Evolutionary conservation across 441 rosid genomes (phyloP).

Genomic region (Arabidopsis lyrata): DNA sequence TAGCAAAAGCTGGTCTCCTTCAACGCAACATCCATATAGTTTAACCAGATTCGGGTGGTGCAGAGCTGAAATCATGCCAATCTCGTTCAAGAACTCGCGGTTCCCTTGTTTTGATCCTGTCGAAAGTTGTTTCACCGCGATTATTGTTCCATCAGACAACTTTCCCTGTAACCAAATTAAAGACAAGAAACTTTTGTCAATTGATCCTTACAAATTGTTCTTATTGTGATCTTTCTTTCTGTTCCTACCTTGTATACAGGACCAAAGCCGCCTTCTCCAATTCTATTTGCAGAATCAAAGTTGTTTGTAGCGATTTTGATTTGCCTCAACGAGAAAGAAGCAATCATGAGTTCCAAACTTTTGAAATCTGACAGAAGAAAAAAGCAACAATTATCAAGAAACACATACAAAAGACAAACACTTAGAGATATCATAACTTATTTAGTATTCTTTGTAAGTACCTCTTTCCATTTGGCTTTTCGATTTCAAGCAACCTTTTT

Average conservation of each 20-base stretch:
- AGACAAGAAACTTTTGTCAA: neutral
- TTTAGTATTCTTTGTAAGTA: slow-evolving; percentile 11
- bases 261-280: slow-evolving; percentile 94
- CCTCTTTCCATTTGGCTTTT: slow-evolving; percentile 43
- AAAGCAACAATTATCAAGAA: neutral
- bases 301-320: slow-evolving; percentile 73
- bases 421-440: neutral
- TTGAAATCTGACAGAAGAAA: slow-evolving; percentile 50
- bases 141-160: slow-evolving; percentile 59
- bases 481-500: slow-evolving; percentile 33
- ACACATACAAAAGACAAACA: neutral
- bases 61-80: slow-evolving; percentile 77
- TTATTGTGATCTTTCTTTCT: slow-evolving; percentile 1
- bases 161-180: slow-evolving; percentile 48
- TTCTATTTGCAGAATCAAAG: slow-evolving; percentile 61
- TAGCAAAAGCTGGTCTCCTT: slow-evolving; percentile 71
- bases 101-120: slow-evolving; percentile 78
- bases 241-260: slow-evolving; percentile 71
- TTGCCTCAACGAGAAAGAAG: slow-evolving; percentile 65
- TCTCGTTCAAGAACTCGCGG: slow-evolving; percentile 76
- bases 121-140: slow-evolving; percentile 81
- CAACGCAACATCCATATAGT: slow-evolving; percentile 75
- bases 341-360: slow-evolving; percentile 59
- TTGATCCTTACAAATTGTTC: neutral
- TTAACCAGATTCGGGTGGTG: slow-evolving; percentile 77